These are phyloP conservation scores for Ogataea philodendri DNA, from an alignment of 805 yeast genomes.

Conservation along the genomic window DNA sequence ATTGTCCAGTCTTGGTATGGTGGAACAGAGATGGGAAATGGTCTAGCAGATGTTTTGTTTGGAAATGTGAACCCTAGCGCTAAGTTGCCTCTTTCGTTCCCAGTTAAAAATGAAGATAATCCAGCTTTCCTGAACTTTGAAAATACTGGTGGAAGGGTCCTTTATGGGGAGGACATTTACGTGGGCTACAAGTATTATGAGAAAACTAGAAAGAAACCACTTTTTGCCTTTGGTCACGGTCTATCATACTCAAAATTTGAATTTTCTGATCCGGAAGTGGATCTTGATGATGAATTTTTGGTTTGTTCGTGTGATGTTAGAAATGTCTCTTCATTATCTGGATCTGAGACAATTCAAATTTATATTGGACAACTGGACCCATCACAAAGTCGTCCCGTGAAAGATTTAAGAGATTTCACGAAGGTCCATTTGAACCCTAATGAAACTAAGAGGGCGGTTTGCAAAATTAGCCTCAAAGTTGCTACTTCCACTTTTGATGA, in stretches of 20 bases:
- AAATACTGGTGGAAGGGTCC: slow-evolving; percentile 49
- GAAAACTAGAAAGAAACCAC: slow-evolving; percentile 44
- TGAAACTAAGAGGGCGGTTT: slow-evolving; percentile 37
- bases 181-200: slow-evolving; percentile 65
- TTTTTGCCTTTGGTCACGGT: slow-evolving; percentile 64
- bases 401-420: slow-evolving; percentile 58
- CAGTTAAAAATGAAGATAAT: slow-evolving; percentile 48
- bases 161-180: slow-evolving; percentile 65
- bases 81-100: slow-evolving; percentile 56
- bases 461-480: too few species aligned
- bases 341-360: slow-evolving; percentile 56
- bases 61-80: slow-evolving; percentile 64
- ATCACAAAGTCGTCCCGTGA: slow-evolving; percentile 60
- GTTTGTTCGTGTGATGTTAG: slow-evolving; percentile 39
- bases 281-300: slow-evolving; percentile 24
- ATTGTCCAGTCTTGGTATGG: slow-evolving; percentile 55
- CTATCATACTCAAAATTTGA: slow-evolving; percentile 56
- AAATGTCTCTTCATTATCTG: slow-evolving; percentile 50
- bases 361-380: slow-evolving; percentile 42
- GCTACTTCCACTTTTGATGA: too few species aligned
- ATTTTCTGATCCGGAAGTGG: slow-evolving; percentile 38
- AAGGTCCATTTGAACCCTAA: slow-evolving; percentile 49
- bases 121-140: slow-evolving; percentile 55
- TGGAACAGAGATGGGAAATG: slow-evolving; percentile 57
- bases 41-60: slow-evolving; percentile 56